Percentiles rank a stretch among this genome's conserved stretches.
Conservation (phyloP, 208 protist genomes). For the Naegleria gruberi region DNA sequence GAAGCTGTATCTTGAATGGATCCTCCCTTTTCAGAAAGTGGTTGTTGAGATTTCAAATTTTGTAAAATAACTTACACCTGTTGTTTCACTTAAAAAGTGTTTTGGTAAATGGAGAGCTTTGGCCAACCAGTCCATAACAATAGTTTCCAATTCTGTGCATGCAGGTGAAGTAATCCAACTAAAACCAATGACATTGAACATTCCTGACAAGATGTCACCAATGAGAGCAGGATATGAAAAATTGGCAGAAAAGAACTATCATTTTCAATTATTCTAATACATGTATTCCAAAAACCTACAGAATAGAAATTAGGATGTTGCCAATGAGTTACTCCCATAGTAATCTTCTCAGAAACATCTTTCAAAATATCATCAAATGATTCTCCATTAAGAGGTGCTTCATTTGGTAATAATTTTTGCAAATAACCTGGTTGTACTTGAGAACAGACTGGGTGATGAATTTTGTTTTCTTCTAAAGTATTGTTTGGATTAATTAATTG, state of each 20-base stretch:
- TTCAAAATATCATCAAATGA: slow-evolving; percentile 16
- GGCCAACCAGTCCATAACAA: slow-evolving; percentile 37
- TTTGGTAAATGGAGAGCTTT: slow-evolving; percentile 19
- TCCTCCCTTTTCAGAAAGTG: slow-evolving; percentile 8
- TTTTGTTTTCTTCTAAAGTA: no score
- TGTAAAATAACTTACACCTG: neutral
- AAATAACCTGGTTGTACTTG: slow-evolving; percentile 34
- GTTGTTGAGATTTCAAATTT: neutral
- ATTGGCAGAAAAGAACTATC: slow-evolving; percentile 25
- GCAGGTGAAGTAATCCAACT: slow-evolving; percentile 32
- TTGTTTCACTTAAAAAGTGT: slow-evolving; percentile 11
- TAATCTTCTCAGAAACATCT: slow-evolving; percentile 29
- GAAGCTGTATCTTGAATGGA: slow-evolving; percentile 34
- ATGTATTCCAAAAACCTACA: neutral
- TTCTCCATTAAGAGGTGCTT: slow-evolving; percentile 25
- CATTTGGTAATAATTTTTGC: slow-evolving; percentile 18
- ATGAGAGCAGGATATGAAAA: slow-evolving; percentile 26
- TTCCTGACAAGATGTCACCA: slow-evolving; percentile 34
- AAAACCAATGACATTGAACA: slow-evolving; percentile 34
- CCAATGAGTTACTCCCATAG: slow-evolving; percentile 41
- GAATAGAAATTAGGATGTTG: slow-evolving; percentile 26
- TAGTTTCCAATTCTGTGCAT: slow-evolving; percentile 37
- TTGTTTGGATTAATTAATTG: neutral
- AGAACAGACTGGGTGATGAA: slow-evolving; percentile 21
- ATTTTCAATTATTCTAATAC: neutral